phyloP scores from a whole-genome alignment of 176 grass and related monocot genomes.

The Typha latifolia region DNA sequence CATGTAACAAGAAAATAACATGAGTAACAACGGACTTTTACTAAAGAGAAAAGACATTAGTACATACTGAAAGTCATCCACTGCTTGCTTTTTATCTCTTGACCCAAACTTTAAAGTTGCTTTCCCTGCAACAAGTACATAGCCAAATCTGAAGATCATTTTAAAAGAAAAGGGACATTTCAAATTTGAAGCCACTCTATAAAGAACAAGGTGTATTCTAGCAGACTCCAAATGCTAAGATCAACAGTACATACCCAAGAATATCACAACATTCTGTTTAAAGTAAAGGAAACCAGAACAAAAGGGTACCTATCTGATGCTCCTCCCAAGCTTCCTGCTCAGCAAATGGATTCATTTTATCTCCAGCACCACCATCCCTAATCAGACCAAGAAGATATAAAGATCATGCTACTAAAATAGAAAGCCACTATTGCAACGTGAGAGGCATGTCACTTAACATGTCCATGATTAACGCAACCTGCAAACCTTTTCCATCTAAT shows the following conservation, averaged over 20 bases:
- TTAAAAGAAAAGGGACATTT: neutral
- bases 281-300: too few relatives aligned
- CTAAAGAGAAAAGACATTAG: conserved; percentile 1
- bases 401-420: neutral
- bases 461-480: neutral
- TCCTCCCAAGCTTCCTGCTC: conserved; percentile 98
- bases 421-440: too few relatives aligned
- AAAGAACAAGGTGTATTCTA: neutral
- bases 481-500: neutral
- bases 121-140: conserved; percentile 51
- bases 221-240: conserved; percentile 1
- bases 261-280: neutral
- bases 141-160: conserved; percentile 13
- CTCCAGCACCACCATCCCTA: conserved; percentile 64
- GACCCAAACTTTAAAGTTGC: conserved; percentile 67
- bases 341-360: conserved; percentile 99
- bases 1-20: neutral
- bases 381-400: conserved; percentile 15
- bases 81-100: conserved; percentile 57
- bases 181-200: neutral
- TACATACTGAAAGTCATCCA: conserved; percentile 67
- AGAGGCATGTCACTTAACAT: neutral
- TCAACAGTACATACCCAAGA: neutral
- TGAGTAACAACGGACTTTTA: neutral
- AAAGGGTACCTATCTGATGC: conserved; percentile 69